These are phyloP conservation scores for Phaseolus lunatus DNA, from an alignment of 306 rosid genomes.

Conservation along the genomic window DNA sequence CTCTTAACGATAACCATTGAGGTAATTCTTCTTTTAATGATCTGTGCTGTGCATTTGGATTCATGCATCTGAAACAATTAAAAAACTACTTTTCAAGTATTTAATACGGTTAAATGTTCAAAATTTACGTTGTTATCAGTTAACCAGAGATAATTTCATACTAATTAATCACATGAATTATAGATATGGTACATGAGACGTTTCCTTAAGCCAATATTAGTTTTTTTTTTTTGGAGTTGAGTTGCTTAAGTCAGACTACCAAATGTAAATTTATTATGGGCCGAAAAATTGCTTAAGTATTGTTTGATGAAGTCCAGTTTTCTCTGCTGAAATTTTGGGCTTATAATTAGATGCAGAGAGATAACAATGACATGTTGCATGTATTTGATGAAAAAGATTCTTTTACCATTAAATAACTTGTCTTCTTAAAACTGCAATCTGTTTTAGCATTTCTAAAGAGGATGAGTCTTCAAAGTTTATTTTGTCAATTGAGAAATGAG, in stretches of 20 bases:
- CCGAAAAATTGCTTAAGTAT: neutral
- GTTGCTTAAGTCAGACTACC: neutral
- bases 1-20: too few relatives aligned
- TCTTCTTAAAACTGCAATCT: constrained; percentile 1
- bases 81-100: too few relatives aligned
- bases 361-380: neutral
- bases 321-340: constrained; percentile 31
- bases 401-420: neutral
- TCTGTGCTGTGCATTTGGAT: too few relatives aligned
- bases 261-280: constrained; percentile 30
- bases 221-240: neutral
- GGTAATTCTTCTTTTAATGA: neutral
- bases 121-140: neutral
- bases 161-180: too few relatives aligned
- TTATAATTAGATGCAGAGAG: constrained; percentile 28
- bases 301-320: constrained; percentile 44
- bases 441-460: neutral
- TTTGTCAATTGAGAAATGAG: neutral
- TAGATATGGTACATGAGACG: neutral
- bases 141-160: neutral
- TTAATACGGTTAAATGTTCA: neutral
- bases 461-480: neutral
- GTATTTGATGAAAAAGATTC: neutral
- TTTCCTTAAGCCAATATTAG: constrained; percentile 8
- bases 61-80: too few relatives aligned